A percentile compares a stretch with the other conserved stretches of the same genome.
Evolutionary conservation across 202 grass and related monocot species (phyloP).

Genomic region (Dendrocalamus latiflorus): DNA sequence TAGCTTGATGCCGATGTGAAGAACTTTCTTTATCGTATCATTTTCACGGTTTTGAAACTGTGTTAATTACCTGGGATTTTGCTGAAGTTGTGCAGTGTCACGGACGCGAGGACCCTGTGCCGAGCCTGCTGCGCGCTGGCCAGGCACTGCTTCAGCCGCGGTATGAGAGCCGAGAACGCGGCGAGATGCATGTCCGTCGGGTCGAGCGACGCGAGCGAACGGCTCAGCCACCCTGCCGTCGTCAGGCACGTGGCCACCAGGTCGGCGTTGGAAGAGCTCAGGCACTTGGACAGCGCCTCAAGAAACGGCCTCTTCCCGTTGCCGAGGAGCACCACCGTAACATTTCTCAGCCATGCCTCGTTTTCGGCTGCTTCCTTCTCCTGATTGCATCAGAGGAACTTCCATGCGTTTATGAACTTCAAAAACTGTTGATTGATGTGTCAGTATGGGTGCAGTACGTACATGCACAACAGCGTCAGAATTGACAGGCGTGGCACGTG

Average conservation of each 20-base stretch:
- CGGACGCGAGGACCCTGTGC: slow-evolving; percentile 42
- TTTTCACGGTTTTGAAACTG: not conserved
- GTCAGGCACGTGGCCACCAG: slow-evolving; percentile 40
- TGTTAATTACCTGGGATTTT: slow-evolving; percentile 34
- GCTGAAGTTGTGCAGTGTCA: slow-evolving; percentile 48
- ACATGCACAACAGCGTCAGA: slow-evolving; percentile 17
- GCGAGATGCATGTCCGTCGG: slow-evolving; percentile 25
- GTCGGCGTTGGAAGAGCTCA: slow-evolving; percentile 18
- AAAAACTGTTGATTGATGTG: not conserved
- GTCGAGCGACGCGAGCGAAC: slow-evolving; percentile 13
- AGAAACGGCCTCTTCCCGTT: slow-evolving; percentile 39
- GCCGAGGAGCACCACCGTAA: slow-evolving; percentile 26
- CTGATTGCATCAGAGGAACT: not conserved
- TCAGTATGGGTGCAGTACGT: not conserved
- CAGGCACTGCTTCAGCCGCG: slow-evolving; percentile 34
- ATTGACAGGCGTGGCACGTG: not conserved
- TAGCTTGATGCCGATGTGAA: not conserved
- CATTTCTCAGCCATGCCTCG: slow-evolving; percentile 34
- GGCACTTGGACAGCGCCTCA: slow-evolving; percentile 44
- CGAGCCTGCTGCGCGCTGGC: not conserved
- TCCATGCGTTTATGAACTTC: not conserved
- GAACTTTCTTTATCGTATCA: no score
- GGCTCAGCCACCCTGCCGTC: slow-evolving; percentile 53
- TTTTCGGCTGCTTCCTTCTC: slow-evolving; percentile 17
- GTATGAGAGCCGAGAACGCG: slow-evolving; percentile 50